Evolutionary conservation across 768 basidiomycete genomes (phyloP).

Genomic region (Mycena amicta): DNA sequence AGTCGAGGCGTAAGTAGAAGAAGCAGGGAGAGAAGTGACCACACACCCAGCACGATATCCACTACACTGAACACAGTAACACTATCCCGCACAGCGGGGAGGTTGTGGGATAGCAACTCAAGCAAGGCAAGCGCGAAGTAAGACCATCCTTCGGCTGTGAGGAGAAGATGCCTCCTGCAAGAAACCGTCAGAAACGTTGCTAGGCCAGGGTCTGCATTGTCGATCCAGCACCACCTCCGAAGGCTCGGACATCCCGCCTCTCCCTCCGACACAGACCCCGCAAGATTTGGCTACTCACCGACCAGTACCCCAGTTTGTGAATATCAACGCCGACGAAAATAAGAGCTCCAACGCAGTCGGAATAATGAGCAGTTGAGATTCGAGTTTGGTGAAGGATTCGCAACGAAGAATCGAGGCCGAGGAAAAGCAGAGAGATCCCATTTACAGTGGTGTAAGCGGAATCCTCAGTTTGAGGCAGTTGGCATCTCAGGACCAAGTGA

Average conservation of each 20-base stretch:
- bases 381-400: constrained; percentile 45
- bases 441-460: constrained; percentile 30
- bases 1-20: neutral
- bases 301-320: constrained; percentile 48
- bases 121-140: constrained; percentile 62
- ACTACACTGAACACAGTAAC: constrained; percentile 50
- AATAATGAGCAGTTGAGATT: constrained; percentile 58
- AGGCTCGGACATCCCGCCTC: too few species aligned
- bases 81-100: constrained; percentile 53
- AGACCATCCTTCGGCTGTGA: constrained; percentile 62
- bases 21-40: neutral
- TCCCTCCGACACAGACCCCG: too few species aligned
- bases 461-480: constrained; percentile 23
- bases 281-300: constrained; percentile 43
- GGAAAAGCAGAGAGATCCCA: constrained; percentile 69
- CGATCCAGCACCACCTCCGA: too few species aligned
- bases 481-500: constrained; percentile 40
- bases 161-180: constrained; percentile 55
- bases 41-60: constrained; percentile 65
- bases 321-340: constrained; percentile 55
- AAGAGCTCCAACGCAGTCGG: constrained; percentile 67
- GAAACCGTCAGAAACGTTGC: constrained; percentile 3
- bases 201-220: too few species aligned
- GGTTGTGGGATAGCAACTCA: constrained; percentile 59
- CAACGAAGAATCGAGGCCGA: constrained; percentile 74